These are phyloP conservation scores for Chrysoporthe cubensis DNA, from an alignment of 2,329 filamentous ascomycete genomes.

Conservation along the genomic window DNA sequence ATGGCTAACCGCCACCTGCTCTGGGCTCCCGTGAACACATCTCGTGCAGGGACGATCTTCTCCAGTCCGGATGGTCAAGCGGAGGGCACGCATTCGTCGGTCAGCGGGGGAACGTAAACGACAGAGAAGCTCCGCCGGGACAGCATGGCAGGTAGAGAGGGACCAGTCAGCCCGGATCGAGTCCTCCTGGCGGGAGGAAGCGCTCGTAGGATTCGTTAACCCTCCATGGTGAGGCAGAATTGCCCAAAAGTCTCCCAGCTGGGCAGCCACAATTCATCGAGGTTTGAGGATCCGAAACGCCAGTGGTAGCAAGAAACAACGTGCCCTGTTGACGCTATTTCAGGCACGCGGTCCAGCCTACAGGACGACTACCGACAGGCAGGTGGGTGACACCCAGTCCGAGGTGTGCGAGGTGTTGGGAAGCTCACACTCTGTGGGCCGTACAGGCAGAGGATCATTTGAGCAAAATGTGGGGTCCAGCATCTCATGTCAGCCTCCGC, in stretches of 20 bases:
- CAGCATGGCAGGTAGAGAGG: neutral
- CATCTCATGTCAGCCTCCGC: neutral
- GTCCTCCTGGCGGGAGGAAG: neutral
- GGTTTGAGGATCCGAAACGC: neutral
- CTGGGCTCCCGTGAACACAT: neutral
- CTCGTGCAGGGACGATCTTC: conserved; percentile 8
- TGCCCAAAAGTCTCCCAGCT: neutral
- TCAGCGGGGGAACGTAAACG: neutral
- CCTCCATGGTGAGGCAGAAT: neutral
- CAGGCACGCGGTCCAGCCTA: neutral
- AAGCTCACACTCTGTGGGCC: neutral
- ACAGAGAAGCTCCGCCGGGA: neutral
- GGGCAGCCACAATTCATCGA: neutral
- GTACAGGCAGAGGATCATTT: neutral
- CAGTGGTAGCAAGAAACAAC: neutral
- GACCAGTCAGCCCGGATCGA: neutral
- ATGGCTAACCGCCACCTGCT: neutral
- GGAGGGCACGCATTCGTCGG: neutral
- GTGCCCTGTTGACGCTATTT: neutral
- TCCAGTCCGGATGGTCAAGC: neutral
- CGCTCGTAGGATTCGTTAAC: neutral
- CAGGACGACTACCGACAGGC: neutral
- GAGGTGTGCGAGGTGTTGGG: neutral
- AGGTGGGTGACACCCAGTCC: neutral
- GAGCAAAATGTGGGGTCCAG: neutral